Base-by-base conservation (phyloP, 306 rosid species). In the Prinsepia uniflora region DNA sequence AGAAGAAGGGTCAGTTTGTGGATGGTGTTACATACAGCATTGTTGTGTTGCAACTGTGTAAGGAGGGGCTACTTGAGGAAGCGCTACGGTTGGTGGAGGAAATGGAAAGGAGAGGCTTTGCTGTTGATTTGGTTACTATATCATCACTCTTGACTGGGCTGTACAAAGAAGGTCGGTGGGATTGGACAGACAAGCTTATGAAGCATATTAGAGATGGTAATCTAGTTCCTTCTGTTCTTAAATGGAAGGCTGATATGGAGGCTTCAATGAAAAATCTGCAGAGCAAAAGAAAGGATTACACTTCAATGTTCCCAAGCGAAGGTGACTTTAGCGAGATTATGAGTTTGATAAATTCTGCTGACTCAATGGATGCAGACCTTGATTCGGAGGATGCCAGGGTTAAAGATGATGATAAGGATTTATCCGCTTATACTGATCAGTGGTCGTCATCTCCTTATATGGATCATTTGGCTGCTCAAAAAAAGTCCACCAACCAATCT, bases 21-120 rank as follows among this genome's bases (percentile, higher is more conserved):
- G 97, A 90, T 72, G 88, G 86, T 67, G 77, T 94, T 65, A 89
- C 89, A 17, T 94, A 85, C 75, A 93, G 97, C 81, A 90, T 88
- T 74, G 75, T 90, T 76, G 86, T 86, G 67, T 68, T 83, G 79
- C 97, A 87, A 19, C 90, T 87, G 74, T 85, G 96, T 59, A 90
- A 70, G 83, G 98, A 87, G 82, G 92, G 89, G 56, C 75, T 77
- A 71, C 80, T 94, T 24, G 90, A 85, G 84, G 92, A 84, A 81
- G 96, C 96, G 3, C 75, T 90, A 5, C 55, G 59, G 57, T 79
- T 84, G 88, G 90, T 89, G 67, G 97, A 90, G 72, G 98, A 94
- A 82, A 94, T 94, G 98, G 98, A 94, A 89, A 78, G 67, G 71
- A 76, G 96, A 70, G 94, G 96, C 45, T 90, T 94, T 73, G 71